phyloP scores from a whole-genome alignment of 1,284 basidiomycete species.

The Exsudoporus floridanus region DNA sequence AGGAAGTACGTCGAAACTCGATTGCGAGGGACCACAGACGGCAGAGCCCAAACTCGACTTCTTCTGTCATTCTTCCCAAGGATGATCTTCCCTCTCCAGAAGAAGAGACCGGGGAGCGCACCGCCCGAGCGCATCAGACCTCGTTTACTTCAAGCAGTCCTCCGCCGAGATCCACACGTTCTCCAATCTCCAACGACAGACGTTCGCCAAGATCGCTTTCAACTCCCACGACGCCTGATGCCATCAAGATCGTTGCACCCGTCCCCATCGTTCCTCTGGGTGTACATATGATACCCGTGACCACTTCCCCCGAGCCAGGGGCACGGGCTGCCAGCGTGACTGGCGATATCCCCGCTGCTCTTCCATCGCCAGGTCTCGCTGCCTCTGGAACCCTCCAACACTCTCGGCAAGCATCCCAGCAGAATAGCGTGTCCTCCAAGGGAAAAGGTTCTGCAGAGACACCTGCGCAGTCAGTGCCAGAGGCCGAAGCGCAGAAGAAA shows the following conservation, averaged over 20 bases:
- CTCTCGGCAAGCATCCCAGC: constrained; percentile 37
- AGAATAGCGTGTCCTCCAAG: constrained; percentile 33
- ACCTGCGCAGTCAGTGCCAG: constrained; percentile 11
- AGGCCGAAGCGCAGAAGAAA: constrained; percentile 18
- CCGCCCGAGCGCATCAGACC: constrained; percentile 43
- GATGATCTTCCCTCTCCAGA: constrained; percentile 35
- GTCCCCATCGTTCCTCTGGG: constrained; percentile 24
- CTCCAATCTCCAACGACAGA: constrained; percentile 18
- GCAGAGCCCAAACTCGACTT: constrained; percentile 14
- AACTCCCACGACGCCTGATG: constrained; percentile 21
- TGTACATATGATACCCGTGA: constrained; percentile 15
- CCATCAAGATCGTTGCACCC: constrained; percentile 20
- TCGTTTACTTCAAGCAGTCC: constrained; percentile 39
- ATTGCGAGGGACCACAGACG: constrained; percentile 13
- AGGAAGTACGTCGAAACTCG: constrained; percentile 31
- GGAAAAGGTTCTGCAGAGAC: constrained; percentile 12
- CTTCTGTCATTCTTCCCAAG: constrained; percentile 21
- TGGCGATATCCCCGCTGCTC: constrained; percentile 24
- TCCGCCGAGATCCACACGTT: constrained; percentile 26
- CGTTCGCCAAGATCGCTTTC: constrained; percentile 21
- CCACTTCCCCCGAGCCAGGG: constrained; percentile 17
- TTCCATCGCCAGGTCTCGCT: constrained; percentile 44
- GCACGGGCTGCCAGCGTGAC: constrained; percentile 16
- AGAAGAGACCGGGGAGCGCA: constrained; percentile 40
- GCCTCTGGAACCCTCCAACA: constrained; percentile 30